Conservation (phyloP, 345 rosid species). For the Aquilaria yunnanensis region DNA sequence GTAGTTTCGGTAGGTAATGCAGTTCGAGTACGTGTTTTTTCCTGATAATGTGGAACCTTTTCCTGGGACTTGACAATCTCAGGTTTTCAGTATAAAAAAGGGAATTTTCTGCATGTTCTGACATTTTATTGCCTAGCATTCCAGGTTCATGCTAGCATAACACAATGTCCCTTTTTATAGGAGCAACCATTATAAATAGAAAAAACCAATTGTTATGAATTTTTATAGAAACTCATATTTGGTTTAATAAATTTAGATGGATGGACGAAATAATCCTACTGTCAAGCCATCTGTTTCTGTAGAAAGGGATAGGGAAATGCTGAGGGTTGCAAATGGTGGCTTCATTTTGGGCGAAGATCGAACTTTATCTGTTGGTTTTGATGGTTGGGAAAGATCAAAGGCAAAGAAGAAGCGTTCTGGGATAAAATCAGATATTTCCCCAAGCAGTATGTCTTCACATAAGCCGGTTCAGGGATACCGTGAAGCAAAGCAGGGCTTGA, state of each 20-base stretch:
- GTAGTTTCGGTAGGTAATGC: too few species aligned
- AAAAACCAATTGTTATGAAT: too few species aligned
- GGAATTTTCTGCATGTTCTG: too few species aligned
- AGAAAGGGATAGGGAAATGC: constrained; percentile 74
- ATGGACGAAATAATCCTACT: constrained; percentile 56
- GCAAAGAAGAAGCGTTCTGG: constrained; percentile 90
- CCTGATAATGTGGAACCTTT: too few species aligned
- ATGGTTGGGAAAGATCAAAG: constrained; percentile 93
- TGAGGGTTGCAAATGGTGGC: constrained; percentile 49
- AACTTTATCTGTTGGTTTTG: constrained; percentile 57
- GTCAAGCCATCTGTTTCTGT: constrained; percentile 57
- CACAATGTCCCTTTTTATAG: too few species aligned
- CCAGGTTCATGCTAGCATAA: too few species aligned
- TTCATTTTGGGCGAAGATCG: constrained; percentile 67
- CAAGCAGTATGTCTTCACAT: constrained; percentile 33
- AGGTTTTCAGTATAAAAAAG: too few species aligned
- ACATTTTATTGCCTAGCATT: too few species aligned
- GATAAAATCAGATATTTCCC: constrained; percentile 61
- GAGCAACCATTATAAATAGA: too few species aligned
- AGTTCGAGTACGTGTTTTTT: too few species aligned
- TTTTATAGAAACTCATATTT: constrained; percentile 8
- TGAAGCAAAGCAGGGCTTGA: constrained; percentile 70
- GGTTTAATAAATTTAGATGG: constrained; percentile 43
- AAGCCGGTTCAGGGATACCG: constrained; percentile 62
- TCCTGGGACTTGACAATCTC: too few species aligned